These are phyloP conservation scores for Penicillium samsonianum DNA, from an alignment of 495 filamentous ascomycete species.

Conservation along the genomic window DNA sequence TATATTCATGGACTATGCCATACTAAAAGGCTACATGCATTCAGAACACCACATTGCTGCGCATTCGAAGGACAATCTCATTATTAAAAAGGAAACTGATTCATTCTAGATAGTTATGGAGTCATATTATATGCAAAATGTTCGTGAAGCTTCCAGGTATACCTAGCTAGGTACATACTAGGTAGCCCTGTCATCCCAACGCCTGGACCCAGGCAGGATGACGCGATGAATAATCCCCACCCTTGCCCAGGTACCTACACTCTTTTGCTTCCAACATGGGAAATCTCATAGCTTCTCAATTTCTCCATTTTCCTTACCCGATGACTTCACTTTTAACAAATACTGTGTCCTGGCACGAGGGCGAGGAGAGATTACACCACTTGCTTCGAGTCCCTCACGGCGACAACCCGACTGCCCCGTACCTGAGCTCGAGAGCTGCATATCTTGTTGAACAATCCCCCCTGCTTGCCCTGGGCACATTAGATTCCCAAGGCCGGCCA, in stretches of 20 bases:
- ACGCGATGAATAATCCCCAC: background rate
- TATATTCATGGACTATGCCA: background rate
- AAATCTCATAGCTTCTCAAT: background rate
- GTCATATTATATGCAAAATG: background rate
- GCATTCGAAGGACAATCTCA: background rate
- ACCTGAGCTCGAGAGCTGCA: conserved; percentile 54
- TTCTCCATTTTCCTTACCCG: background rate
- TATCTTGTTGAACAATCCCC: conserved; percentile 56
- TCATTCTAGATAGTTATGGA: background rate
- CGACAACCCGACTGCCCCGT: conserved; percentile 63
- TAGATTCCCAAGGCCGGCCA: conserved; percentile 63
- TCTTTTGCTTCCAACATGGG: background rate
- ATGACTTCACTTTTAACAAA: conserved; percentile 47
- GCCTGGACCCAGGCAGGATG: background rate
- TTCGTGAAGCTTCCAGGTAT: background rate
- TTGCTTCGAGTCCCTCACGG: conserved; percentile 46
- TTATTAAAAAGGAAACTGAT: background rate
- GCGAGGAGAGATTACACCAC: conserved; percentile 52
- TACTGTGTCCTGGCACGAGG: conserved; percentile 50
- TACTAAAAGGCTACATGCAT: too few species aligned
- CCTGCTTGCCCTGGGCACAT: conserved; percentile 67
- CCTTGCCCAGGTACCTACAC: background rate
- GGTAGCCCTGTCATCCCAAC: background rate
- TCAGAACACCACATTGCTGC: background rate
- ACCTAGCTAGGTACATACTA: background rate